Percentiles rank a stretch among this genome's conserved stretches.
These are phyloP conservation scores for Schwanniomyces yamadae DNA, from an alignment of 805 yeast genomes.

Conservation along the genomic window DNA sequence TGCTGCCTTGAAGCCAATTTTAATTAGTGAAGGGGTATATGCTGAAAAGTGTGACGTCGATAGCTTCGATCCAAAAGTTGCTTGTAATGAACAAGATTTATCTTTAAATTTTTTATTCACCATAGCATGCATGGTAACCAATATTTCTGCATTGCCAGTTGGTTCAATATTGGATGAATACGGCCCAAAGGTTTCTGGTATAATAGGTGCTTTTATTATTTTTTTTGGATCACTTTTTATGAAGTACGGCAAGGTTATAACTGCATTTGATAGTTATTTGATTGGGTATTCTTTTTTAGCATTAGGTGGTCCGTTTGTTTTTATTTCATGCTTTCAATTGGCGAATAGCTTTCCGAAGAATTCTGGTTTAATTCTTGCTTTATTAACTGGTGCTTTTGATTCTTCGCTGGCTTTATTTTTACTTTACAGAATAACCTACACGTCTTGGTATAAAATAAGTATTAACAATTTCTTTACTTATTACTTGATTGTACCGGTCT, in stretches of 20 bases:
- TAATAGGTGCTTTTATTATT: conserved; percentile 65
- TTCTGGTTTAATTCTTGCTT: conserved; percentile 78
- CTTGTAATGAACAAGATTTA: conserved; percentile 78
- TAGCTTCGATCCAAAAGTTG: conserved; percentile 5
- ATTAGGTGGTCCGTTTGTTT: conserved; percentile 91
- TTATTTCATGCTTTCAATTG: conserved; percentile 85
- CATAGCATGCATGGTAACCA: conserved; percentile 82
- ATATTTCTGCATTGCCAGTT: conserved; percentile 77
- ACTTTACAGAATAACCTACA: conserved; percentile 66
- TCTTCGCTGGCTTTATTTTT: conserved; percentile 87
- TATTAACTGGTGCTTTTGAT: conserved; percentile 92
- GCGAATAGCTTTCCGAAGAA: conserved; percentile 79
- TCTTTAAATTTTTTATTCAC: conserved; percentile 82
- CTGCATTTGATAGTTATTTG: conserved; percentile 60
- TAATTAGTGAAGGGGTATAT: conserved; percentile 77
- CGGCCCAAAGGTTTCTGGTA: conserved; percentile 81
- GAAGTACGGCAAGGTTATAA: conserved; percentile 35
- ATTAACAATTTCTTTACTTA: conserved; percentile 60
- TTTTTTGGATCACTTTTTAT: conserved; percentile 53
- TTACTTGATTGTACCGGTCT: conserved; percentile 74
- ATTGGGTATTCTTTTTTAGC: conserved; percentile 76
- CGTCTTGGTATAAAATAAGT: conserved; percentile 37
- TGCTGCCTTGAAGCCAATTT: conserved; percentile 87
- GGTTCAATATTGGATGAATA: conserved; percentile 74
- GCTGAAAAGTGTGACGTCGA: conserved; percentile 51